A percentile compares a stretch with the other conserved stretches of the same genome.
Evolutionary conservation across 148 eudicot species (phyloP).

Genomic region (Rheum nobile): DNA sequence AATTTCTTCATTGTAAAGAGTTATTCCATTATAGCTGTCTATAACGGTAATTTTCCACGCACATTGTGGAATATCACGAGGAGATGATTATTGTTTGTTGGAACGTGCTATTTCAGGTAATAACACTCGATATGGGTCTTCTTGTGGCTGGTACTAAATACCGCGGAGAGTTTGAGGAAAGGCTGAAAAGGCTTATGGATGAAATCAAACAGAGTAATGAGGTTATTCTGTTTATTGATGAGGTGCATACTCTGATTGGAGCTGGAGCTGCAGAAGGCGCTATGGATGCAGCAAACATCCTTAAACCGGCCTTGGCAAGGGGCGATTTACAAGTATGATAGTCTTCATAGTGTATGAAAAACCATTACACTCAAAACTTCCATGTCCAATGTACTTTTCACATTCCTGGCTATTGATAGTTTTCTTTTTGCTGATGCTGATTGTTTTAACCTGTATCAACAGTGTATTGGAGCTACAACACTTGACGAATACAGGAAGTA

Average conservation of each 20-base stretch:
- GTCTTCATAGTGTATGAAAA: background rate
- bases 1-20: too few relatives aligned
- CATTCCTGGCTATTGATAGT: background rate
- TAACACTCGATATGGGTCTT: constrained; percentile 87
- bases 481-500: constrained; percentile 92
- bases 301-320: constrained; percentile 92
- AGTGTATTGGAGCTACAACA: constrained; percentile 98
- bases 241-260: constrained; percentile 85
- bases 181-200: constrained; percentile 85
- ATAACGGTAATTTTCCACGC: too few relatives aligned
- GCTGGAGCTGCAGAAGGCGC: constrained; percentile 98
- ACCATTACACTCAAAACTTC: too few relatives aligned
- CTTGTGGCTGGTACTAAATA: constrained; percentile 93
- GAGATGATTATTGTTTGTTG: background rate
- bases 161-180: constrained; percentile 91
- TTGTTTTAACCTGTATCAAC: background rate
- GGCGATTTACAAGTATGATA: constrained; percentile 71
- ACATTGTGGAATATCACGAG: too few relatives aligned
- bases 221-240: constrained; percentile 79
- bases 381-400: too few relatives aligned
- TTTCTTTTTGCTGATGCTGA: background rate
- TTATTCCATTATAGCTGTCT: too few relatives aligned
- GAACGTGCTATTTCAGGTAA: constrained; percentile 40
- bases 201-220: constrained; percentile 79
- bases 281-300: constrained; percentile 89